These are phyloP conservation scores for Cystobasidium slooffiae DNA, from an alignment of 1,284 basidiomycete genomes.

Conservation along the genomic window DNA sequence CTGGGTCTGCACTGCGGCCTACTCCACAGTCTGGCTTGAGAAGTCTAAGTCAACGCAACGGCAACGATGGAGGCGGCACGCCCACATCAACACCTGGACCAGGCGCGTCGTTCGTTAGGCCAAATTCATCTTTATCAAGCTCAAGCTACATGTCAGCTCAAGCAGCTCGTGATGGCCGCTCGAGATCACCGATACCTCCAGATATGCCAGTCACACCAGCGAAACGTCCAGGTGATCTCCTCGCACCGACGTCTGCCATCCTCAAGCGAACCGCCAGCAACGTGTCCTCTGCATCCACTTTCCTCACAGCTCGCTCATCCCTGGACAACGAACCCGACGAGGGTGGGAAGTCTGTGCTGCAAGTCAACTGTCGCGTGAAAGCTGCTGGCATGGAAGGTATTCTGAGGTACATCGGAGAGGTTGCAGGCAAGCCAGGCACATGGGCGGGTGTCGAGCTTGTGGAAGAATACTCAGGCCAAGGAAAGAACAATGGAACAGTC, in stretches of 20 bases:
- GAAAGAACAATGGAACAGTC: slow-evolving; percentile 93
- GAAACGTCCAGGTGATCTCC: slow-evolving; percentile 5
- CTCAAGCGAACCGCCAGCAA: slow-evolving; percentile 21
- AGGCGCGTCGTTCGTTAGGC: slow-evolving; percentile 24
- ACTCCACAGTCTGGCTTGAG: slow-evolving; percentile 17
- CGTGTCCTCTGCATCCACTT: slow-evolving; percentile 21
- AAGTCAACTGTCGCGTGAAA: slow-evolving; percentile 29
- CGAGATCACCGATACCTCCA: slow-evolving; percentile 24
- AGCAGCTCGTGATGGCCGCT: slow-evolving; percentile 3
- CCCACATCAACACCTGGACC: slow-evolving; percentile 37
- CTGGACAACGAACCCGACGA: background rate
- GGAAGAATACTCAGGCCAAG: slow-evolving; percentile 83
- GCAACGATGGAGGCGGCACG: slow-evolving; percentile 19
- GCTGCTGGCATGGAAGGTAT: slow-evolving; percentile 69
- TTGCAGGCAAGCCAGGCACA: slow-evolving; percentile 79
- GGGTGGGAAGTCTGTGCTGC: background rate
- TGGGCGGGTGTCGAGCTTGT: slow-evolving; percentile 92
- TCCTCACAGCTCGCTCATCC: slow-evolving; percentile 13
- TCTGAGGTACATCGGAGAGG: slow-evolving; percentile 76
- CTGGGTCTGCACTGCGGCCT: slow-evolving; percentile 13
- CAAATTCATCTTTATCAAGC: slow-evolving; percentile 35
- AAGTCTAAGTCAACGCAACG: slow-evolving; percentile 5
- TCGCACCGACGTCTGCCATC: slow-evolving; percentile 1
- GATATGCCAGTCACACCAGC: slow-evolving; percentile 30
- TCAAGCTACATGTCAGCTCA: slow-evolving; percentile 44